Conservation (phyloP, 164 flowering plant genomes). For the Magnolia sinica region DNA sequence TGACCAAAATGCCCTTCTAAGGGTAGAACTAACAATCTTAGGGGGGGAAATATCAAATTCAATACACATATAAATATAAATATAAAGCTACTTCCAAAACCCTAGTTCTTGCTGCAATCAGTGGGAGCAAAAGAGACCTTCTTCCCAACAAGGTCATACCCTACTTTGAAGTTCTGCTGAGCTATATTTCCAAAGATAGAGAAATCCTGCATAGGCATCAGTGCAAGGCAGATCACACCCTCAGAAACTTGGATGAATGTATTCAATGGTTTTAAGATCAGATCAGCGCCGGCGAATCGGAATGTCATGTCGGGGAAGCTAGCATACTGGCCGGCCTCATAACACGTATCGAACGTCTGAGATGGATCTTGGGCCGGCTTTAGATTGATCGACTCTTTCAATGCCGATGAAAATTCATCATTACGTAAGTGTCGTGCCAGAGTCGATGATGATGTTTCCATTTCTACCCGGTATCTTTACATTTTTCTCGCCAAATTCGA, state of each 20-base stretch:
- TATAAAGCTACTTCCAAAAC: neutral
- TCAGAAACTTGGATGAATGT: conserved; percentile 12
- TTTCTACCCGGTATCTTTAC: conserved; percentile 14
- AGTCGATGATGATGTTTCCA: conserved; percentile 55
- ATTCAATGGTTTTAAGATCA: conserved; percentile 20
- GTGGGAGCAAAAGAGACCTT: conserved; percentile 26
- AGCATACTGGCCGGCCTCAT: neutral
- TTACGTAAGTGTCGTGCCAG: conserved; percentile 51
- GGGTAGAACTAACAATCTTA: no score
- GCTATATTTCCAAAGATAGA: conserved; percentile 29
- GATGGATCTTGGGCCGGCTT: neutral
- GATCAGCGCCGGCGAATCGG: conserved; percentile 37
- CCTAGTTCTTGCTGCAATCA: conserved; percentile 23
- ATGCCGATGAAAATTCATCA: conserved; percentile 7
- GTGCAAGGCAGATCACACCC: conserved; percentile 21
- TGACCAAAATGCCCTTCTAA: neutral
- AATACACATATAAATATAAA: neutral
- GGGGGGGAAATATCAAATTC: neutral
- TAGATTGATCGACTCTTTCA: conserved; percentile 7
- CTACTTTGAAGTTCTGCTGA: conserved; percentile 28
- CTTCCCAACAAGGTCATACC: conserved; percentile 22
- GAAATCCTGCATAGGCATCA: neutral
- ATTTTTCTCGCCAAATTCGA: conserved; percentile 36
- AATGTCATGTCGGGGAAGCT: conserved; percentile 21
- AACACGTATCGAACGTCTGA: conserved; percentile 15